phyloP scores from a whole-genome alignment of 129 eudicot genomes.

The Lactuca sativa region DNA sequence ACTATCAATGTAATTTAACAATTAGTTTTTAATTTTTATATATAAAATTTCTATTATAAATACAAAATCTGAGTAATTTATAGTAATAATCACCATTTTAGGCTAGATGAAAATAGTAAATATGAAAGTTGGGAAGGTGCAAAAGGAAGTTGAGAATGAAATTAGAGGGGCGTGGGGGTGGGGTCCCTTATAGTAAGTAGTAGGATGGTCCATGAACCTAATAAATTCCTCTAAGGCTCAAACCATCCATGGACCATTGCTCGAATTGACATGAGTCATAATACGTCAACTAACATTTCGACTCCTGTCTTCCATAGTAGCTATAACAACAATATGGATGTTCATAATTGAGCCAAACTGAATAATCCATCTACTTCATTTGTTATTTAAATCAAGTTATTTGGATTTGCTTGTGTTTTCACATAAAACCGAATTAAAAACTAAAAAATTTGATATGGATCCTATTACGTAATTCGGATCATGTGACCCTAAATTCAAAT shows the following conservation, averaged over 20 bases:
- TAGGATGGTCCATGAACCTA: slow-evolving; percentile 24
- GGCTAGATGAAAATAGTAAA: slow-evolving; percentile 13
- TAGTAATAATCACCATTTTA: neutral
- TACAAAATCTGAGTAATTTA: too few species aligned
- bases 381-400: neutral
- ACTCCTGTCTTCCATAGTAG: neutral
- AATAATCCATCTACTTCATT: neutral
- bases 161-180: slow-evolving; percentile 12
- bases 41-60: neutral
- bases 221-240: neutral
- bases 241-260: slow-evolving; percentile 23
- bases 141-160: slow-evolving; percentile 22
- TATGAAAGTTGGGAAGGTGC: slow-evolving; percentile 11
- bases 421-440: too few species aligned
- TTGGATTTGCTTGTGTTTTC: neutral
- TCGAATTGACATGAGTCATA: slow-evolving; percentile 20
- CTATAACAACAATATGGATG: neutral
- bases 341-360: neutral
- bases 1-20: neutral
- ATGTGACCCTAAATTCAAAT: neutral
- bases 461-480: neutral
- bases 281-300: slow-evolving; percentile 16
- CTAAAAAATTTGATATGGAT: too few species aligned
- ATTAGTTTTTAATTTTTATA: neutral
- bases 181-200: neutral